Conservation (phyloP, 345 rosid genomes). For the Salix purpurea region DNA sequence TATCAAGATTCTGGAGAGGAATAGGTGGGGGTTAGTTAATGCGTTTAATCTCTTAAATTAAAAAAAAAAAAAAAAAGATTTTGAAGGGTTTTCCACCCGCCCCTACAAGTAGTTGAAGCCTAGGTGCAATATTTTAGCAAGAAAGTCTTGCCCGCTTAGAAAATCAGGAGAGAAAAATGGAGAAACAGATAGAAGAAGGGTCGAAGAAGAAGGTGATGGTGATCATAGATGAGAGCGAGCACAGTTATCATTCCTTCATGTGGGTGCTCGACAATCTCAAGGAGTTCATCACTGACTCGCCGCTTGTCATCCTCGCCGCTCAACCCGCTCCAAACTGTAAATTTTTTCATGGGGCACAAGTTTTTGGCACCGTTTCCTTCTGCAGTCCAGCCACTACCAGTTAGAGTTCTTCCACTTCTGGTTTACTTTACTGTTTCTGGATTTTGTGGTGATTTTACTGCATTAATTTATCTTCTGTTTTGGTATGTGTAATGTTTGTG, state of each 20-base stretch:
- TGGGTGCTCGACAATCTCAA: conserved; percentile 55
- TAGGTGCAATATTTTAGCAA: too few relatives aligned
- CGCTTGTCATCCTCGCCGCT: conserved; percentile 45
- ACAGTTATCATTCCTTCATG: conserved; percentile 52
- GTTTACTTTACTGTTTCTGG: neutral
- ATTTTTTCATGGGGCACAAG: neutral
- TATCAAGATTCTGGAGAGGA: too few relatives aligned
- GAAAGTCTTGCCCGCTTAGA: too few relatives aligned
- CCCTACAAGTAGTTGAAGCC: too few relatives aligned
- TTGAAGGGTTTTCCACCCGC: too few relatives aligned
- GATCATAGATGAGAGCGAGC: conserved; percentile 73
- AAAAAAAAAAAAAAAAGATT: too few relatives aligned
- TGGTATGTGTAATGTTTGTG: neutral
- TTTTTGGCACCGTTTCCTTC: neutral
- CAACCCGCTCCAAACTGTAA: neutral
- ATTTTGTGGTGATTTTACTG: too few relatives aligned
- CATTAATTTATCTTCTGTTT: too few relatives aligned
- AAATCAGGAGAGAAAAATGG: conserved; percentile 9
- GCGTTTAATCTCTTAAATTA: too few relatives aligned
- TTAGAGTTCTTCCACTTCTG: neutral
- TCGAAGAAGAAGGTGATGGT: conserved; percentile 62
- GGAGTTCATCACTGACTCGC: conserved; percentile 36
- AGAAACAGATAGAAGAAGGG: conserved; percentile 12
- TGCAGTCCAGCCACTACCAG: neutral
- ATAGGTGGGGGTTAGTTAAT: too few relatives aligned